Evolutionary conservation across 352 stramenopile genomes (phyloP).

Genomic region (Globisporangium echinulatum): DNA sequence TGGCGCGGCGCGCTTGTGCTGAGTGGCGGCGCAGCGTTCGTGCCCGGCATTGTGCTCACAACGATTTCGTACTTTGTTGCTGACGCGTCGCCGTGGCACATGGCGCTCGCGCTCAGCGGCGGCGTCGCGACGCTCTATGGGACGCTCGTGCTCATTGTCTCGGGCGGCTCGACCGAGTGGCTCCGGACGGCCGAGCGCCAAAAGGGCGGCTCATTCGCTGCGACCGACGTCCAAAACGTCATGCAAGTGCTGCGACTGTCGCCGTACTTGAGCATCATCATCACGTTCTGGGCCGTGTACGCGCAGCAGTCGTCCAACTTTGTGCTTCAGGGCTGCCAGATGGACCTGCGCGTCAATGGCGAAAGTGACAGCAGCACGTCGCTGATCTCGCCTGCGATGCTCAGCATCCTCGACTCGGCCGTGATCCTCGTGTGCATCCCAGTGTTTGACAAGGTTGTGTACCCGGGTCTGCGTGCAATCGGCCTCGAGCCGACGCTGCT

Average conservation of each 20-base stretch:
- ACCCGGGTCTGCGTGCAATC: conserved; percentile 57
- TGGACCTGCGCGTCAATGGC: conserved; percentile 73
- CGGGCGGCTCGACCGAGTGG: conserved; percentile 57
- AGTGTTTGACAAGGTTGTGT: conserved; percentile 81
- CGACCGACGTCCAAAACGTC: conserved; percentile 62
- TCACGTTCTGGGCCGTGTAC: conserved; percentile 85
- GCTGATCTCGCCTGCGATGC: conserved; percentile 80
- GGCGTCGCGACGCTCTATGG: conserved; percentile 56
- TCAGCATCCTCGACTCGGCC: conserved; percentile 83
- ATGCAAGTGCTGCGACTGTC: conserved; percentile 72
- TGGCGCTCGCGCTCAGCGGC: conserved; percentile 50
- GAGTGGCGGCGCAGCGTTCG: conserved; percentile 61
- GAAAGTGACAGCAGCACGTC: conserved; percentile 23
- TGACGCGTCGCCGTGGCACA: conserved; percentile 38
- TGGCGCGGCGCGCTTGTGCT: conserved; percentile 63
- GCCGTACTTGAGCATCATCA: conserved; percentile 77
- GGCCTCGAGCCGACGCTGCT: conserved; percentile 74
- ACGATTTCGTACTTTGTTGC: conserved; percentile 77
- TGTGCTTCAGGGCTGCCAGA: conserved; percentile 85
- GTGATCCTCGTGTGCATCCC: conserved; percentile 89
- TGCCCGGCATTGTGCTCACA: conserved; percentile 70
- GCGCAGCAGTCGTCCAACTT: conserved; percentile 83
- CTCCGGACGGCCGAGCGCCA: conserved; percentile 32
- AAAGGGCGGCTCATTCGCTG: conserved; percentile 50
- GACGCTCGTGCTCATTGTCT: conserved; percentile 61